Conservation (phyloP, 441 rosid genomes). For the Euphorbia schlechtendalii region DNA sequence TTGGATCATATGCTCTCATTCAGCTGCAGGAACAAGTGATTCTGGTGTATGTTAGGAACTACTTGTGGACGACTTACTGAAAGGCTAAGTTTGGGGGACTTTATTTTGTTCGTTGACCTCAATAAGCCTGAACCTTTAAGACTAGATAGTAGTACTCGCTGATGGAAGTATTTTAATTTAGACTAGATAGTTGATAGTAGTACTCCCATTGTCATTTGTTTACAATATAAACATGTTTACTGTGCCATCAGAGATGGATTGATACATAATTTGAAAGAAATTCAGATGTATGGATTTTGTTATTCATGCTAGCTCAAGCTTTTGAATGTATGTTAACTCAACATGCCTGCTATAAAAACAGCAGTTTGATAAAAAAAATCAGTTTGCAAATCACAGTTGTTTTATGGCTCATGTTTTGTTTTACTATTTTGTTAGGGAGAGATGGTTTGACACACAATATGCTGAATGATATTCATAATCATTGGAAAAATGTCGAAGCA, state of each 20-base stretch:
- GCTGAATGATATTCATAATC: constrained; percentile 80
- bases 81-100: neutral
- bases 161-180: neutral
- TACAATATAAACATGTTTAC: neutral
- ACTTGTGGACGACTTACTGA: neutral
- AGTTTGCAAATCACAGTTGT: no score
- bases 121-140: no score
- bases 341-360: neutral
- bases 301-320: neutral
- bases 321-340: neutral
- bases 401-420: neutral
- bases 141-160: neutral
- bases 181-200: no score
- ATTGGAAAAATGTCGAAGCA: constrained; percentile 71
- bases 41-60: no score
- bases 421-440: constrained; percentile 46
- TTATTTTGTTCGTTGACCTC: no score
- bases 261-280: neutral
- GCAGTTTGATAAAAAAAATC: neutral
- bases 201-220: neutral
- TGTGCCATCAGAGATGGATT: neutral
- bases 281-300: neutral
- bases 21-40: no score
- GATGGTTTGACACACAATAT: constrained; percentile 96
- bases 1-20: neutral